Evolutionary conservation across 2,329 filamentous ascomycete genomes (phyloP), one percentile per base, ranked within the genome.

Genomic region (Colletotrichum sp.): DNA sequence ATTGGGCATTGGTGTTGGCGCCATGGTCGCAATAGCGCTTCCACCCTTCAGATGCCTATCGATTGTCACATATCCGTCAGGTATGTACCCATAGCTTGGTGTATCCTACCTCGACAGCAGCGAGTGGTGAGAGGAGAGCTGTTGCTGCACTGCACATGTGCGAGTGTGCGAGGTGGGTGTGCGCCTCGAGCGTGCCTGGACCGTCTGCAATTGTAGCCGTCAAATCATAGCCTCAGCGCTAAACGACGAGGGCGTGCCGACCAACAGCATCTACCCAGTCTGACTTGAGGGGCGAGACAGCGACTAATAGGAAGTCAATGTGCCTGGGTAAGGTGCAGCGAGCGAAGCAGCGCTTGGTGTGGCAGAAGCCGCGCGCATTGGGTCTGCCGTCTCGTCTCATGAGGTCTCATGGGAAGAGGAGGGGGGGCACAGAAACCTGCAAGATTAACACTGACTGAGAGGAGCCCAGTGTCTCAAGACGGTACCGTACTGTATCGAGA

Each of bases 361-460:
- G 59, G 59, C n/a, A 55, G 64, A 59, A 73, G 59, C 59, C 57
- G 64, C 74, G 64, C 70, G 74, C 74, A 76, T 76, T 69, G 70
- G 65, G 34, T 32, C 32, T 60, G 15, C 36, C 69, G 69, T 76
- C 57, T 68, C 52, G 69, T 76, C 69, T 76, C 69, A 44, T 62
- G 34, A 68, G 44, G 44, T 52, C 44, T 52, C 44, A 52, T 52
- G n/a, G 44, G 34, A 52, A 39, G 57, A 24, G 28, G 32, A 36
- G 15, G 21, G n/a, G 34, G 26, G 26, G 16, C 32, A 24, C 8
- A 24, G 44, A 34, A 39, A 71, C 18, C 21, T 13, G 71, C n/a
- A 12, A 44, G 30, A 52, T 30, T 36, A 13, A 32, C 24, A 30
- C 44, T n/a, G 62, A 67, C 49, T 24, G 26, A 60, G 55, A 60